Evolutionary conservation across 2,329 filamentous ascomycete genomes (phyloP).

Genomic region (Verticillium tricorpus): DNA sequence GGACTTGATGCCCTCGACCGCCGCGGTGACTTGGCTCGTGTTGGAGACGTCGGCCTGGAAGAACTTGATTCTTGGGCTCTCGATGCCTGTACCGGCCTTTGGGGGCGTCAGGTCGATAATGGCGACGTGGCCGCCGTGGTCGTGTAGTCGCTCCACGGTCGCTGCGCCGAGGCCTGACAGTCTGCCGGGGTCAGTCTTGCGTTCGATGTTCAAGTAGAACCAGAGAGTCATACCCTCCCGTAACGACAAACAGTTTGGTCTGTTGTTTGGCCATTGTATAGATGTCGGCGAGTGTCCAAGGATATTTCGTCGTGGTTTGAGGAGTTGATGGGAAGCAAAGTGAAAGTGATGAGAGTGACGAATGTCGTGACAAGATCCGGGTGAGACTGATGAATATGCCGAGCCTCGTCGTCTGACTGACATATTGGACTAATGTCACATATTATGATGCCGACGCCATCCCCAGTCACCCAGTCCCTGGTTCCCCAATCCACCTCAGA

Average conservation of each 20-base stretch:
- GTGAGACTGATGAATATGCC: no score
- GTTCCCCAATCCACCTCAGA: not conserved
- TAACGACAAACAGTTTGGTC: slow-evolving; percentile 55
- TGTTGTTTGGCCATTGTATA: not conserved
- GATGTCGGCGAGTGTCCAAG: no score
- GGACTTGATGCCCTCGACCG: slow-evolving; percentile 52
- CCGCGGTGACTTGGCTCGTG: slow-evolving; percentile 56
- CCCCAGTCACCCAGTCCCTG: no score
- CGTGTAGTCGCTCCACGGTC: slow-evolving; percentile 49
- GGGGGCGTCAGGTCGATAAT: slow-evolving; percentile 56
- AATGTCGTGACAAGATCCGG: no score
- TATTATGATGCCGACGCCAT: not conserved
- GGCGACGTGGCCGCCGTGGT: slow-evolving; percentile 48
- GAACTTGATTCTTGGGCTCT: slow-evolving; percentile 51
- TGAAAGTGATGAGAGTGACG: no score
- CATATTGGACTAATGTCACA: no score
- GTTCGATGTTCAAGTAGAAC: slow-evolving; percentile 1
- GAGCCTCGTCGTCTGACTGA: no score
- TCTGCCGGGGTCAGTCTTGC: slow-evolving; percentile 27
- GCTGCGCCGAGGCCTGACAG: slow-evolving; percentile 58
- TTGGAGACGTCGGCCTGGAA: slow-evolving; percentile 65
- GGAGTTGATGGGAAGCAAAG: no score
- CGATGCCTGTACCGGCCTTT: slow-evolving; percentile 50
- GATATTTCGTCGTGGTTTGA: no score
- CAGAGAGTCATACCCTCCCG: slow-evolving; percentile 51